Percentiles rank a stretch among this genome's conserved stretches.
Conservation (phyloP, 2,329 filamentous ascomycete genomes). For the Aspergillus sp. region DNA sequence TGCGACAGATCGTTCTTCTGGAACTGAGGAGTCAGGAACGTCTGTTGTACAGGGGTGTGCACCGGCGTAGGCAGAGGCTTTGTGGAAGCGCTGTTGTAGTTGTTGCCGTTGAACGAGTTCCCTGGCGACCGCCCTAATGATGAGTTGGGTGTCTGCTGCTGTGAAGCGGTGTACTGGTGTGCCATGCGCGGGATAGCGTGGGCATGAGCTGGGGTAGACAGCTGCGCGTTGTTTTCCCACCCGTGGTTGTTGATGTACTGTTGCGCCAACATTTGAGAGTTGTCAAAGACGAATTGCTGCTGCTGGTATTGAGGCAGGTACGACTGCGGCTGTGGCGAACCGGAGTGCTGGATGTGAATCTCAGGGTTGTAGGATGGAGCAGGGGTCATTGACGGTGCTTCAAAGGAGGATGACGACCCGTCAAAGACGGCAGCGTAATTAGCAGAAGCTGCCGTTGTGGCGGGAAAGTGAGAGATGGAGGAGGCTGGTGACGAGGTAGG, state of each 20-base stretch:
- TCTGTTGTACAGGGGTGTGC: conserved; percentile 54
- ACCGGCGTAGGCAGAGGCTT: conserved; percentile 58
- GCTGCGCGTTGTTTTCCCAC: conserved; percentile 38
- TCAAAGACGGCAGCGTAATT: conserved; percentile 28
- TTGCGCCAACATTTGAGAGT: conserved; percentile 42
- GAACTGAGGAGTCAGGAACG: conserved; percentile 49
- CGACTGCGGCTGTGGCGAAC: conserved; percentile 32
- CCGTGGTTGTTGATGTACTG: conserved; percentile 38
- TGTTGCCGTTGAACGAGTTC: conserved; percentile 40
- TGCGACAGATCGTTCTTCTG: conserved; percentile 46
- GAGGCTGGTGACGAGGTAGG: conserved; percentile 35
- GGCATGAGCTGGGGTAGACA: conserved; percentile 36
- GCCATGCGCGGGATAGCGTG: conserved; percentile 24
- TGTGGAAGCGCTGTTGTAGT: conserved; percentile 40
- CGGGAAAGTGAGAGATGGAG: conserved; percentile 31
- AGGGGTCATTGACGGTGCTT: conserved; percentile 43
- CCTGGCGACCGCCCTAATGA: conserved; percentile 44
- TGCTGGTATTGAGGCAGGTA: conserved; percentile 33
- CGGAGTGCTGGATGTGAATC: conserved; percentile 33
- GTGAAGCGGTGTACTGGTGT: conserved; percentile 22
- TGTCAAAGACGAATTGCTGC: conserved; percentile 24
- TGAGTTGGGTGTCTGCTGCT: conserved; percentile 43
- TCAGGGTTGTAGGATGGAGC: conserved; percentile 40
- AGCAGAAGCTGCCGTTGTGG: conserved; percentile 25
- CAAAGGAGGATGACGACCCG: conserved; percentile 28